These are phyloP conservation scores for Vanrija pseudolonga DNA, from an alignment of 1,284 basidiomycete genomes.

Conservation along the genomic window DNA sequence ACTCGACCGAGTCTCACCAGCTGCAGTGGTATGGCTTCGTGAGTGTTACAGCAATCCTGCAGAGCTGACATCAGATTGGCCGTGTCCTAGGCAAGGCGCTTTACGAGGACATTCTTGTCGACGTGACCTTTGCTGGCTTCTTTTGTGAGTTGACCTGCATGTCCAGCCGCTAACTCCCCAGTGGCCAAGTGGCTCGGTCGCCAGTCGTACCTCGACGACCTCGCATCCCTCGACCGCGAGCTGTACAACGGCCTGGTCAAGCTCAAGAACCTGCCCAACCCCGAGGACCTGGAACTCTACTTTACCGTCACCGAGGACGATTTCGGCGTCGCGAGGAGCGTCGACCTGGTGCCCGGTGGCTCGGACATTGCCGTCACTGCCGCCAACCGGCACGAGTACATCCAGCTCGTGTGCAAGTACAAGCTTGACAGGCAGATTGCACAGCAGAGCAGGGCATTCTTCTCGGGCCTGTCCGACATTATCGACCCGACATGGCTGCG, in stretches of 20 bases:
- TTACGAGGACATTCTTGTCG: slow-evolving; percentile 95
- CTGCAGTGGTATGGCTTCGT: slow-evolving; percentile 87
- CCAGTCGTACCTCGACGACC: slow-evolving; percentile 84
- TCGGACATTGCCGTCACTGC: slow-evolving; percentile 81
- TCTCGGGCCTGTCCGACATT: slow-evolving; percentile 72
- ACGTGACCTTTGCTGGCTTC: slow-evolving; percentile 92
- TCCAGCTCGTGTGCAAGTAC: slow-evolving; percentile 85
- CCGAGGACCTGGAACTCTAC: slow-evolving; percentile 87
- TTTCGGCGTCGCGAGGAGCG: slow-evolving; percentile 72
- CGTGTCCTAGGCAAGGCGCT: slow-evolving; percentile 91
- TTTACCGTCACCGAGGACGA: slow-evolving; percentile 89
- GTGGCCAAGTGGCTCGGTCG: slow-evolving; percentile 71
- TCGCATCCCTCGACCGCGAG: slow-evolving; percentile 85
- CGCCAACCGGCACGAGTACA: slow-evolving; percentile 86
- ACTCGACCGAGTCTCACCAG: slow-evolving; percentile 77
- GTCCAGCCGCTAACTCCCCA: slow-evolving; percentile 38
- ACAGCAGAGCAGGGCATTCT: slow-evolving; percentile 68
- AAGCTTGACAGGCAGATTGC: slow-evolving; percentile 85
- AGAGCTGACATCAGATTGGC: slow-evolving; percentile 57
- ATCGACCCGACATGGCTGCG: slow-evolving; percentile 85
- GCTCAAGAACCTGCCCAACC: slow-evolving; percentile 85
- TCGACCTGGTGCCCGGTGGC: slow-evolving; percentile 80
- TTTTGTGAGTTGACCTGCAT: slow-evolving; percentile 56
- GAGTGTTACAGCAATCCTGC: slow-evolving; percentile 9
- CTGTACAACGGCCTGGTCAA: slow-evolving; percentile 78